Evolutionary conservation across 768 basidiomycete species (phyloP).

Genomic region (Kwoniella bestiolae): DNA sequence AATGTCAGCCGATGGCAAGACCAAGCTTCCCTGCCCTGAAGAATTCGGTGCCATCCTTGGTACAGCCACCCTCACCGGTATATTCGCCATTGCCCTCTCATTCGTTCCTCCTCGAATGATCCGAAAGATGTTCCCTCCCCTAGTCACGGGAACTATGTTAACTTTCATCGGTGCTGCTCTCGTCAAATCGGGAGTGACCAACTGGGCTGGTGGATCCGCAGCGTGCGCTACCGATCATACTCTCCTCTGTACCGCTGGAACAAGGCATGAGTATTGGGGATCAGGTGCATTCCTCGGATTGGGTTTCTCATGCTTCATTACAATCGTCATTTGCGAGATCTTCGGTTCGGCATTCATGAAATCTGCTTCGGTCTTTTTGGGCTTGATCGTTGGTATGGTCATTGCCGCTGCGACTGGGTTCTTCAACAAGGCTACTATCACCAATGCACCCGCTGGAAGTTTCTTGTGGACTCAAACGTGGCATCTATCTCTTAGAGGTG

Average conservation of each 20-base stretch:
- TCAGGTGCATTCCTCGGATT: conserved; percentile 32
- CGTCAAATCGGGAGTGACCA: conserved; percentile 33
- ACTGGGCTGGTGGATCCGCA: conserved; percentile 38
- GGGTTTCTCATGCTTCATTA: conserved; percentile 36
- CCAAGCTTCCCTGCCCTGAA: conserved; percentile 37
- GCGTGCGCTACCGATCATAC: conserved; percentile 35
- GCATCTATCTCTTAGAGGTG: conserved; percentile 24
- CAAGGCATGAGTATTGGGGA: conserved; percentile 24
- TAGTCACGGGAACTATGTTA: conserved; percentile 37
- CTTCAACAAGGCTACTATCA: conserved; percentile 32
- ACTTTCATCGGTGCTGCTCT: conserved; percentile 37
- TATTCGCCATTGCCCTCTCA: conserved; percentile 35
- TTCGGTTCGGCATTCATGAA: conserved; percentile 41
- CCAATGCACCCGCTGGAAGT: conserved; percentile 23
- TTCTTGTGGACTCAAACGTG: conserved; percentile 35
- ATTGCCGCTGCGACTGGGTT: conserved; percentile 36
- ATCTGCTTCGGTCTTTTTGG: conserved; percentile 35
- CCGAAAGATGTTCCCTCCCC: conserved; percentile 35
- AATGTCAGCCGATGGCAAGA: conserved; percentile 30
- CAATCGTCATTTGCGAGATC: conserved; percentile 34
- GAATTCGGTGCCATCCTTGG: conserved; percentile 44
- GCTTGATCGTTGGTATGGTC: conserved; percentile 35
- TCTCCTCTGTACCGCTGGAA: conserved; percentile 19
- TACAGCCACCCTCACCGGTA: conserved; percentile 27
- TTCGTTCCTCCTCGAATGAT: conserved; percentile 39